Percentiles rank a stretch among this genome's conserved stretches.
These are phyloP conservation scores for Yamadazyma dendronema DNA, from an alignment of 1,139 yeast species.

Conservation along the genomic window DNA sequence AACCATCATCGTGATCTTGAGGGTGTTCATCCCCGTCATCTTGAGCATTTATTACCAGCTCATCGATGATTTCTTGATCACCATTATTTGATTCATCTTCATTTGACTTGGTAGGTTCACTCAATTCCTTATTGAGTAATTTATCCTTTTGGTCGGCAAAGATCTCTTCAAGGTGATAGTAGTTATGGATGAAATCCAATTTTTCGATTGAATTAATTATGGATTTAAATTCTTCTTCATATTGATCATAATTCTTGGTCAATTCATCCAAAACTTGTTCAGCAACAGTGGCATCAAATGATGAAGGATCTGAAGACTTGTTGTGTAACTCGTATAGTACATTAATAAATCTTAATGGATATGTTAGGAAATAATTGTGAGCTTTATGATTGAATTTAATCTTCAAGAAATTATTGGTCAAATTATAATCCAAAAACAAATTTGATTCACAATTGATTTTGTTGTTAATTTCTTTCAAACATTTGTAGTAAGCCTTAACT, in stretches of 20 bases:
- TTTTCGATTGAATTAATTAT: conserved; percentile 22
- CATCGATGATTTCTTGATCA: conserved; percentile 1
- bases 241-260: conserved; percentile 16
- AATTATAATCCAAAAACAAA: conserved; percentile 26
- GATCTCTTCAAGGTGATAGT: conserved; percentile 25
- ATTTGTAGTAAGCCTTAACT: conserved; percentile 26
- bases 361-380: conserved; percentile 18
- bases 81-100: conserved; percentile 3
- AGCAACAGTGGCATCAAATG: conserved; percentile 21
- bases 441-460: conserved; percentile 21
- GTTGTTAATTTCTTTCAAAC: conserved; percentile 16
- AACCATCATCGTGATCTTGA: background rate
- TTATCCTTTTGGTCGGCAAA: conserved; percentile 13
- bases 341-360: conserved; percentile 16
- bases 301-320: conserved; percentile 17
- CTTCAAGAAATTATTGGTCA: conserved; percentile 25
- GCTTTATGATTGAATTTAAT: conserved; percentile 28
- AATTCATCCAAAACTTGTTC: conserved; percentile 27
- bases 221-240: conserved; percentile 20
- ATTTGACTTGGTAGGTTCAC: conserved; percentile 6
- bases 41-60: background rate
- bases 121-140: conserved; percentile 8
- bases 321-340: conserved; percentile 17
- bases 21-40: conserved; percentile 1
- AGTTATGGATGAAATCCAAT: conserved; percentile 33